Conservation (phyloP, 495 filamentous ascomycete species). For the Clavariopsis aquatica region DNA sequence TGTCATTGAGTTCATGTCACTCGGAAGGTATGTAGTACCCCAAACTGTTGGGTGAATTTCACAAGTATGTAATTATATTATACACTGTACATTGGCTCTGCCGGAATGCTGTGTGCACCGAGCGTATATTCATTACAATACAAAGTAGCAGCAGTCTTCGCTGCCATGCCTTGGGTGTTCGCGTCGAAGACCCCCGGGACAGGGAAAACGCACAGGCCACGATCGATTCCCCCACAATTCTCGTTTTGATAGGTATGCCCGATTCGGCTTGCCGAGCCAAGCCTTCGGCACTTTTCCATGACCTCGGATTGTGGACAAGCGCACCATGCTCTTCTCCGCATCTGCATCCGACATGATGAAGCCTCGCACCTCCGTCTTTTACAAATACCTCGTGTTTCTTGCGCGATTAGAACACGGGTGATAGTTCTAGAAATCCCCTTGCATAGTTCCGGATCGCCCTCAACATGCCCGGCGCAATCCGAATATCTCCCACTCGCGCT, state of each 20-base stretch:
- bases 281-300: neutral
- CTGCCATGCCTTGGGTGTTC: too few relatives aligned
- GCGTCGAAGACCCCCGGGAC: too few relatives aligned
- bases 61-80: too few relatives aligned
- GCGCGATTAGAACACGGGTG: neutral
- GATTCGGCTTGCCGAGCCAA: neutral
- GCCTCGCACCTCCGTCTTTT: neutral
- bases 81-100: too few relatives aligned
- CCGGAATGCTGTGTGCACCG: too few relatives aligned
- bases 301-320: constrained; percentile 10
- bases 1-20: too few relatives aligned
- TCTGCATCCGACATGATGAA: neutral
- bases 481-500: constrained; percentile 60
- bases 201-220: neutral
- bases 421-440: neutral
- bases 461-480: constrained; percentile 11
- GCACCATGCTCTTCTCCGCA: constrained; percentile 7
- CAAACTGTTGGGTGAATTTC: too few relatives aligned
- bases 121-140: too few relatives aligned
- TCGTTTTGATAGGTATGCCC: neutral
- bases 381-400: neutral
- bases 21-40: too few relatives aligned
- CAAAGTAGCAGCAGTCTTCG: too few relatives aligned
- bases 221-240: constrained; percentile 5
- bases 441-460: neutral